Evolutionary conservation across 2,329 filamentous ascomycete genomes (phyloP).

Genomic region (Aureobasidium melanogenum): DNA sequence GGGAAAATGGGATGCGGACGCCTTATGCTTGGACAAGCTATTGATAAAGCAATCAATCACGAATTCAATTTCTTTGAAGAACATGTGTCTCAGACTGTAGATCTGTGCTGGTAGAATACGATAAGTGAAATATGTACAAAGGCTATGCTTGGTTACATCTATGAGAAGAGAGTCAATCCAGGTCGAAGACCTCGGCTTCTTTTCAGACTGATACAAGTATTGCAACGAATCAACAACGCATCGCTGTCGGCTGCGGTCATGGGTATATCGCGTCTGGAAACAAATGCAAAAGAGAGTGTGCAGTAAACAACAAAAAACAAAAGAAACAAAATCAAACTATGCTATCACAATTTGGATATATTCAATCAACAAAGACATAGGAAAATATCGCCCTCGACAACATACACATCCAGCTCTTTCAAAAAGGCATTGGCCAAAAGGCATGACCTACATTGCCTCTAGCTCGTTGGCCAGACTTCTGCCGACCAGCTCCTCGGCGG

Average conservation of each 20-base stretch:
- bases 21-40: background rate
- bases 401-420: background rate
- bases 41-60: background rate
- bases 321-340: background rate
- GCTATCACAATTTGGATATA: background rate
- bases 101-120: background rate
- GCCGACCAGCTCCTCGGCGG: slow-evolving; percentile 6
- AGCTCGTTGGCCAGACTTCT: slow-evolving; percentile 23
- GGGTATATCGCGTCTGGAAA: slow-evolving; percentile 15
- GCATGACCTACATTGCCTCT: slow-evolving; percentile 6
- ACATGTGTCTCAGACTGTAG: background rate
- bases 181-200: background rate
- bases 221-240: background rate
- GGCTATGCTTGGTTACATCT: background rate
- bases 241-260: background rate
- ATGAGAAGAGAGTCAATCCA: background rate
- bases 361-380: slow-evolving; percentile 7
- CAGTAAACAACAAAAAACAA: background rate
- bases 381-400: background rate
- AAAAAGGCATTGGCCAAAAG: background rate
- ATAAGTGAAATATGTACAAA: background rate
- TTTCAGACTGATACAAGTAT: background rate
- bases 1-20: background rate
- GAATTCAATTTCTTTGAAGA: background rate
- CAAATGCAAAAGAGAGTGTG: background rate